These are phyloP conservation scores for Tephrocybe rancida DNA, from an alignment of 768 basidiomycete species.

Conservation along the genomic window DNA sequence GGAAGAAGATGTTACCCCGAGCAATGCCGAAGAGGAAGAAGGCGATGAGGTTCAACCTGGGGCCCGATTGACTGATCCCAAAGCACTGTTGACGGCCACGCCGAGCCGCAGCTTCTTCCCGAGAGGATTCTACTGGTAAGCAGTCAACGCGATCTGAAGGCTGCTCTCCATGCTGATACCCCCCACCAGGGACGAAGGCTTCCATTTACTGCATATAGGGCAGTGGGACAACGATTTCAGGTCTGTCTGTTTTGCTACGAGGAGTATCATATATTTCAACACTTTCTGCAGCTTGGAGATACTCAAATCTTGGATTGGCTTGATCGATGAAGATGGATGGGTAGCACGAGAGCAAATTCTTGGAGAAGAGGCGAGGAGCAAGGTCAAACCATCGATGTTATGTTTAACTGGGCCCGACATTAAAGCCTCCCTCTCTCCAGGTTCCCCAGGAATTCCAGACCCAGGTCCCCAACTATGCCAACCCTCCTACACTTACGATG, in stretches of 20 bases:
- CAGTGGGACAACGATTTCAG: constrained; percentile 92
- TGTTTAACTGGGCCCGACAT: background rate
- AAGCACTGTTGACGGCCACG: constrained; percentile 84
- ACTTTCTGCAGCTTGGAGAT: constrained; percentile 71
- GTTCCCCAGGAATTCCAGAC: constrained; percentile 90
- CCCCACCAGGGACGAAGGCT: constrained; percentile 86
- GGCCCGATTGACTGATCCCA: constrained; percentile 73
- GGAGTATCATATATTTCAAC: background rate
- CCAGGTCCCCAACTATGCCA: constrained; percentile 92
- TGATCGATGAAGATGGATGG: constrained; percentile 96
- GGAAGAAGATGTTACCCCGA: constrained; percentile 38
- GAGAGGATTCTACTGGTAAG: constrained; percentile 92
- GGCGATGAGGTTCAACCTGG: constrained; percentile 46
- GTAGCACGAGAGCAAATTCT: constrained; percentile 96
- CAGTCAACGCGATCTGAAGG: background rate
- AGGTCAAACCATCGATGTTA: constrained; percentile 42
- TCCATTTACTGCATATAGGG: constrained; percentile 90
- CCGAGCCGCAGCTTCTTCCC: constrained; percentile 98
- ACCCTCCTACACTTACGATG: constrained; percentile 94
- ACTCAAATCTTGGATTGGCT: constrained; percentile 83
- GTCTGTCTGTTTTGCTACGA: constrained; percentile 28
- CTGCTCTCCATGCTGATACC: constrained; percentile 14
- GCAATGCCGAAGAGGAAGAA: constrained; percentile 36
- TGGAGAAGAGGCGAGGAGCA: constrained; percentile 95
- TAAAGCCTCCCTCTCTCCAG: constrained; percentile 33